Percentiles rank a stretch among this genome's conserved stretches.
phyloP scores from a whole-genome alignment of 306 rosid species.

The Rosa chinensis region DNA sequence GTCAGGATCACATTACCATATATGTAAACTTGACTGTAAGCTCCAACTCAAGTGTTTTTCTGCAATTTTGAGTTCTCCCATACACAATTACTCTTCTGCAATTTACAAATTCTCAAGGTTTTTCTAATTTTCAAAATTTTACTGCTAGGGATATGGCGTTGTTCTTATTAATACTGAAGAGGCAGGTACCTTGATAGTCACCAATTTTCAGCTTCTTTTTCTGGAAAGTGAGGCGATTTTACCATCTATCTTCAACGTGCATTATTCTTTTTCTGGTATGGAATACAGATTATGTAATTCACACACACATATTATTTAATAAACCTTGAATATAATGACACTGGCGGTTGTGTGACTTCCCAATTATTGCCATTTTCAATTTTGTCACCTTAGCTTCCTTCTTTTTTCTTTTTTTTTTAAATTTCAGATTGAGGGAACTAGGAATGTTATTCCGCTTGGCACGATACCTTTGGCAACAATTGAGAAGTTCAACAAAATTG shows the following conservation, averaged over 20 bases:
- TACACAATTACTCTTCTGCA: too few relatives aligned
- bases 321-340: not conserved
- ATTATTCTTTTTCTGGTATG: not conserved
- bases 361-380: not conserved
- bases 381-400: slow-evolving; percentile 4
- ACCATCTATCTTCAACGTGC: not conserved
- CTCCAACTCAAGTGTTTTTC: too few relatives aligned
- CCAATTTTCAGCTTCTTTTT: slow-evolving; percentile 90
- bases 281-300: not conserved
- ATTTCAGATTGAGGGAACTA: slow-evolving; percentile 82
- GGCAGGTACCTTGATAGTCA: slow-evolving; percentile 84
- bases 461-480: slow-evolving; percentile 85
- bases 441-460: slow-evolving; percentile 78
- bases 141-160: slow-evolving; percentile 82
- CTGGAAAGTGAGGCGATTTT: slow-evolving; percentile 51
- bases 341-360: not conserved
- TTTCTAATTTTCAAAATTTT: slow-evolving; percentile 22
- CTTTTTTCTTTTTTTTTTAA: slow-evolving; percentile 5
- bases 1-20: too few relatives aligned
- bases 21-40: too few relatives aligned
- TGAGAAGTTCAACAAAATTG: slow-evolving; percentile 82
- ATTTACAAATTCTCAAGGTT: not conserved
- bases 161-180: slow-evolving; percentile 91
- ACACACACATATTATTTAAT: not conserved
- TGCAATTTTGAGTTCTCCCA: not conserved